A percentile compares a stretch with the other conserved stretches of the same genome.
phyloP scores from a whole-genome alignment of 129 eudicot species.

The Chrysanthemum makinoi region DNA sequence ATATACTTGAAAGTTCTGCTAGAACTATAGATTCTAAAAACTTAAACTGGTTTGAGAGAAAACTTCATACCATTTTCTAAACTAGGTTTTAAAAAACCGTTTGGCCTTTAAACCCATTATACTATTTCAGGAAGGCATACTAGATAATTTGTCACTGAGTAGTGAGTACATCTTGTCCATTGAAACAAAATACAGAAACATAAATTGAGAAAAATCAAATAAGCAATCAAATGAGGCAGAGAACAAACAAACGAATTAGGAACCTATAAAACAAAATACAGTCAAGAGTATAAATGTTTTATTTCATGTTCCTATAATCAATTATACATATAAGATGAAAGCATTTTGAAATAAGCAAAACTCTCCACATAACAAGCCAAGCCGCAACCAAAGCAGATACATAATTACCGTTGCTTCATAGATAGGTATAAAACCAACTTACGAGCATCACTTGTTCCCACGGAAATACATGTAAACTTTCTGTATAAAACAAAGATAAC shows the following conservation, averaged over 20 bases:
- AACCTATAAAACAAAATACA: slow-evolving; percentile 21
- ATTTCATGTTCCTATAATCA: slow-evolving; percentile 27
- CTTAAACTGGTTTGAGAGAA: too few species aligned
- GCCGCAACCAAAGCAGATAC: slow-evolving; percentile 22
- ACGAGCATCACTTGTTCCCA: slow-evolving; percentile 66
- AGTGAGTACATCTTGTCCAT: too few species aligned
- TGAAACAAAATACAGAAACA: neutral
- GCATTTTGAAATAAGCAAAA: neutral
- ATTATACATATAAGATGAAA: slow-evolving; percentile 28
- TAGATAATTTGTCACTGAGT: too few species aligned
- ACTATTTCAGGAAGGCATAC: too few species aligned
- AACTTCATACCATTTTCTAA: too few species aligned
- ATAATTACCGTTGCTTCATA: neutral
- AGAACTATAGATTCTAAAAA: too few species aligned
- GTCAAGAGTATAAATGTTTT: slow-evolving; percentile 1
- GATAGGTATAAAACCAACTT: slow-evolving; percentile 15
- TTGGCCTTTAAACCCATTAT: too few species aligned
- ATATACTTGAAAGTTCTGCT: too few species aligned
- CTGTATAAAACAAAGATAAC: slow-evolving; percentile 41
- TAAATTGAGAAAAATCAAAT: neutral
- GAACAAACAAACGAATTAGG: slow-evolving; percentile 13
- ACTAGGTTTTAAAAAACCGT: too few species aligned
- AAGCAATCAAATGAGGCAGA: neutral
- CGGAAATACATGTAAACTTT: slow-evolving; percentile 85
- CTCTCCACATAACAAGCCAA: slow-evolving; percentile 15